Conservation (phyloP, 331 rosid genomes). For the Spiraea crenata region DNA sequence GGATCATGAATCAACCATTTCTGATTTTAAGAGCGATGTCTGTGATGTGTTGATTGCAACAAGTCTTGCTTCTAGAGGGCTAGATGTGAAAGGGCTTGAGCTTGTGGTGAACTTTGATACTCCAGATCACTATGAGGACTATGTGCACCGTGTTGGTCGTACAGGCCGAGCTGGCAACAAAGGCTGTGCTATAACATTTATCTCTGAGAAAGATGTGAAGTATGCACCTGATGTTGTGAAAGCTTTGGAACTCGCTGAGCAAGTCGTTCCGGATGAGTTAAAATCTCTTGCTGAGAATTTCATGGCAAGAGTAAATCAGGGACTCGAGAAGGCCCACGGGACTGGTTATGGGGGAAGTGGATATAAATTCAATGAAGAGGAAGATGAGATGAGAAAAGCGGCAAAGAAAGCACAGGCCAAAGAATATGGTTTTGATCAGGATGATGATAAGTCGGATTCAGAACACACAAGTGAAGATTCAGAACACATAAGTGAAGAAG, state of each 20-base stretch:
- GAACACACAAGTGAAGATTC: constrained; percentile 66
- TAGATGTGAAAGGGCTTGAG: constrained; percentile 95
- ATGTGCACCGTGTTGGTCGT: constrained; percentile 95
- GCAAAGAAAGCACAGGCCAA: constrained; percentile 98
- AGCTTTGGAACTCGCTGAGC: constrained; percentile 90
- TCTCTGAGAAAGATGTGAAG: constrained; percentile 80
- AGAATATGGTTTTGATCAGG: constrained; percentile 73
- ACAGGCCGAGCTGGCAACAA: constrained; percentile 96
- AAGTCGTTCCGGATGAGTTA: constrained; percentile 82
- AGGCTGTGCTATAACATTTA: constrained; percentile 90
- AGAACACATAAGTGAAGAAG: constrained; percentile 56
- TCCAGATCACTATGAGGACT: constrained; percentile 95
- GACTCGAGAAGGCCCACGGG: constrained; percentile 87
- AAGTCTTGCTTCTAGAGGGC: constrained; percentile 80
- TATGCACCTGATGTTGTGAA: constrained; percentile 91
- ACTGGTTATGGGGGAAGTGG: constrained; percentile 99
- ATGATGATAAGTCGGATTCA: constrained; percentile 94
- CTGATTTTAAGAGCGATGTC: constrained; percentile 83
- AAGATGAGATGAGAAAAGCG: constrained; percentile 91
- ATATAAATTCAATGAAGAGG: constrained; percentile 90
- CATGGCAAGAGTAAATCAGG: constrained; percentile 78
- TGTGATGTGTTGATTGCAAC: constrained; percentile 82
- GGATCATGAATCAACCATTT: constrained; percentile 86
- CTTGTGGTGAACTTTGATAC: constrained; percentile 82
- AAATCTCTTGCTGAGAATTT: constrained; percentile 76